Base-by-base conservation (phyloP, 805 yeast genomes). In the Ogataea methanolica region DNA sequence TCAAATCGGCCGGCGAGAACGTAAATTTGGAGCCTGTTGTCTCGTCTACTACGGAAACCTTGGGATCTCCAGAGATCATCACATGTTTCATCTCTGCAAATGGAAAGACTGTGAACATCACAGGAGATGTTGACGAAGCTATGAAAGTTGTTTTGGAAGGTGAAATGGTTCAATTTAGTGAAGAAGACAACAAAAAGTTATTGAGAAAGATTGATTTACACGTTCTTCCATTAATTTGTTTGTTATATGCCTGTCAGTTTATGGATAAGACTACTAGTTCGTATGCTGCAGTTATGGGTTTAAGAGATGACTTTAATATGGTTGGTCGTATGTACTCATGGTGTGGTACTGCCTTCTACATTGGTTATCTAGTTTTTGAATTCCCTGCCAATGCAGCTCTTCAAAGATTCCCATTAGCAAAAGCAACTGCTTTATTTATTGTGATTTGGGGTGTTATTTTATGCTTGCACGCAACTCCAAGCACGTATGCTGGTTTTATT, bases 231-330 rank as follows among this genome's bases (percentile, higher is more conserved):
- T 48, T 80, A 44, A 67, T 81, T 64, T 73, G 76, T 51, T 47
- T 73, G 22, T 55, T 78, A 23, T 76, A 78, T 61, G 70, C 77
- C 14, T 61, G 74, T 19, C 85, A 80, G 61, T 77, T 70, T 53
- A 76, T 82, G 81, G 88, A 82, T 63, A 82, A 82, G 59, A 64
- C 68, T 19, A 66, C 84, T 4, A 73, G 70, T 42, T 68, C 78
- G 21, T 74, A 72, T 46, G 85, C 87, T 0, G 72, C 85, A 1
- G 71, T 83, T 44, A 58, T 80, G 73, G 87, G 86, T 2, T 56
- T 83, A 19, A 60, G 72, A 45, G 59, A 60, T 2, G 83, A 79
- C 50, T 61, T 79, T 47, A 56, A 71, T 22, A 76, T 83, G 81
- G 42, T 52, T 26, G 78, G 80, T 3, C 52, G 57, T 2, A 58